A percentile compares a stretch with the other conserved stretches of the same genome.
Conservation (phyloP, 2,329 filamentous ascomycete species). For the Fusarium hainanense region DNA sequence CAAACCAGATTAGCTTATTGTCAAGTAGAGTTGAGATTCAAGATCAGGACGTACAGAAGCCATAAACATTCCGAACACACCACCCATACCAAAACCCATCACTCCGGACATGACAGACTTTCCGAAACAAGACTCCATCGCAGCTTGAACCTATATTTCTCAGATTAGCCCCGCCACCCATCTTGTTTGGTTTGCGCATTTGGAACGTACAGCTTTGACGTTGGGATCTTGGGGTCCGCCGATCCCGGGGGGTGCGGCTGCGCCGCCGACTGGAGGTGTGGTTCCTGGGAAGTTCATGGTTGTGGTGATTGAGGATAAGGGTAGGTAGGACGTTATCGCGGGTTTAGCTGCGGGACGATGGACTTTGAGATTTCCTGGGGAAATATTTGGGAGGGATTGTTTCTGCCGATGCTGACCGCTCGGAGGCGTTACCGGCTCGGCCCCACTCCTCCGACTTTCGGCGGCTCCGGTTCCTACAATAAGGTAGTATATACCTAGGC, state of each 20-base stretch:
- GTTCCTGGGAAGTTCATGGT: conserved; percentile 56
- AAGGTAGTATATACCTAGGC: no score
- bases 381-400: conserved; percentile 48
- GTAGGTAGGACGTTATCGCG: conserved; percentile 31
- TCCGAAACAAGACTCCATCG: conserved; percentile 91
- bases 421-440: conserved; percentile 31
- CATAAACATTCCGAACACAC: conserved; percentile 97
- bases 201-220: conserved; percentile 59
- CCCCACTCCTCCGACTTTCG: conserved; percentile 38
- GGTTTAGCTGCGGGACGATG: conserved; percentile 33
- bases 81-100: conserved; percentile 94
- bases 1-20: conserved; percentile 32
- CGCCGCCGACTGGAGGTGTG: conserved; percentile 40
- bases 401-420: conserved; percentile 57
- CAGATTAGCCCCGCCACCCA: conserved; percentile 11
- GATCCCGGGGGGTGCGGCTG: conserved; percentile 38
- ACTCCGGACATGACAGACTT: conserved; percentile 91
- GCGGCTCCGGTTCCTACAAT: background rate
- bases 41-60: conserved; percentile 75
- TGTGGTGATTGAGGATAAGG: conserved; percentile 3
- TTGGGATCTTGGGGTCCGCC: conserved; percentile 61
- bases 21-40: background rate
- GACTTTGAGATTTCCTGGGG: conserved; percentile 21
- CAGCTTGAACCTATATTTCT: conserved; percentile 74
- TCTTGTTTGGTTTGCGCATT: background rate